Conservation (phyloP, 345 rosid species). For the Reutealis trisperma region DNA sequence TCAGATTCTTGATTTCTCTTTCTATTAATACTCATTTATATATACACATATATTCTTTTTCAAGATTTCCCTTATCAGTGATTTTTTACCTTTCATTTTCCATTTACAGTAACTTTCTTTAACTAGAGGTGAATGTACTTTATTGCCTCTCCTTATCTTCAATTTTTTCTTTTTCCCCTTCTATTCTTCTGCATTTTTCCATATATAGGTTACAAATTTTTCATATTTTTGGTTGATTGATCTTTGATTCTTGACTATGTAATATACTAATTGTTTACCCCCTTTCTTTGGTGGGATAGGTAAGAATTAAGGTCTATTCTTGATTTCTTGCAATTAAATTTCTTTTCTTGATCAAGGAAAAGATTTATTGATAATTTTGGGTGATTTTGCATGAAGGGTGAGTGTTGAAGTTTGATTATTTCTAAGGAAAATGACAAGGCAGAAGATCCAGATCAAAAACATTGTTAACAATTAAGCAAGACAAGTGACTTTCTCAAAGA, state of each 20-base stretch:
- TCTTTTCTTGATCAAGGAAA: neutral
- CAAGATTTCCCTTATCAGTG: neutral
- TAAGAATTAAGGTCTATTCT: neutral
- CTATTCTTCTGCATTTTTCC: neutral
- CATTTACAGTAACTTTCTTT: conserved; percentile 6
- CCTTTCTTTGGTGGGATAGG: neutral
- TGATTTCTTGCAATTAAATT: neutral
- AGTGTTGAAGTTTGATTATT: neutral
- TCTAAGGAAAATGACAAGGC: conserved; percentile 36
- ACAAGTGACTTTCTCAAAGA: conserved; percentile 52
- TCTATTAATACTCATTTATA: no score
- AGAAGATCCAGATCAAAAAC: conserved; percentile 50
- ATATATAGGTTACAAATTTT: neutral
- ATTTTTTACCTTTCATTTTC: neutral
- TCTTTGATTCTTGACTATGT: neutral
- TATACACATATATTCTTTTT: neutral
- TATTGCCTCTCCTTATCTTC: neutral
- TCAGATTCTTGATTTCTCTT: neutral
- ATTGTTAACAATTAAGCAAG: conserved; percentile 43
- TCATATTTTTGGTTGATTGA: neutral
- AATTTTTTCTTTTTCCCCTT: neutral
- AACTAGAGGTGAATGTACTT: neutral
- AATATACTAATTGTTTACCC: neutral
- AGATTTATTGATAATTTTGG: neutral
- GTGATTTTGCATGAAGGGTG: conserved; percentile 1